These are phyloP conservation scores for Leccinum truebloodii DNA, from an alignment of 768 basidiomycete species.

Conservation along the genomic window DNA sequence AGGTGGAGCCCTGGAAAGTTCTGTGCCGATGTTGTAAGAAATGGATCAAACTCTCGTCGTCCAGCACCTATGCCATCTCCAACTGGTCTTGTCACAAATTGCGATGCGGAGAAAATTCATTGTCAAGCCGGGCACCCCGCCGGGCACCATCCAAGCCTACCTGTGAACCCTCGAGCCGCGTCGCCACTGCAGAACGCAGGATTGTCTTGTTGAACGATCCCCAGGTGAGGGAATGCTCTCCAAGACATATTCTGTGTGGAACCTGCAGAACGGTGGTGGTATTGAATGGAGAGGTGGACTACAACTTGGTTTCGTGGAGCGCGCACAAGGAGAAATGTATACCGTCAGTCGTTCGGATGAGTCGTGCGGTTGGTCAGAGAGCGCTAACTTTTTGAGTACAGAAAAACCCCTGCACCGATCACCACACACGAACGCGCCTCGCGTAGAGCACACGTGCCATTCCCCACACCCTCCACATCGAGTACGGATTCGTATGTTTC, in stretches of 20 bases:
- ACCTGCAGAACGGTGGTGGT: slow-evolving; percentile 48
- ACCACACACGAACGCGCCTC: slow-evolving; percentile 21
- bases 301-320: slow-evolving; percentile 60
- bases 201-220: slow-evolving; percentile 63
- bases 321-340: slow-evolving; percentile 59
- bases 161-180: slow-evolving; percentile 55
- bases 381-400: slow-evolving; percentile 14
- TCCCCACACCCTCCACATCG: slow-evolving; percentile 22
- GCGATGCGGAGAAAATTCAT: slow-evolving; percentile 36
- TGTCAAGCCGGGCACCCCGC: slow-evolving; percentile 24
- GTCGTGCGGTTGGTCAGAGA: neutral
- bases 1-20: slow-evolving; percentile 50
- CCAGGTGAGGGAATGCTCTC: slow-evolving; percentile 52
- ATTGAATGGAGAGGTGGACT: slow-evolving; percentile 54
- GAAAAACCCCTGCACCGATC: slow-evolving; percentile 21
- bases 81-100: slow-evolving; percentile 59
- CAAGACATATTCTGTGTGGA: slow-evolving; percentile 49
- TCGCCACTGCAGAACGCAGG: slow-evolving; percentile 63
- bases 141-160: slow-evolving; percentile 18
- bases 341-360: slow-evolving; percentile 29
- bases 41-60: slow-evolving; percentile 56
- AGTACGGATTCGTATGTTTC: slow-evolving; percentile 18
- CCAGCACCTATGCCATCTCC: slow-evolving; percentile 40
- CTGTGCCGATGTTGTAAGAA: slow-evolving; percentile 62
- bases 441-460: slow-evolving; percentile 11